Base-by-base conservation (phyloP, 441 rosid genomes). In the Corymbia citriodora region DNA sequence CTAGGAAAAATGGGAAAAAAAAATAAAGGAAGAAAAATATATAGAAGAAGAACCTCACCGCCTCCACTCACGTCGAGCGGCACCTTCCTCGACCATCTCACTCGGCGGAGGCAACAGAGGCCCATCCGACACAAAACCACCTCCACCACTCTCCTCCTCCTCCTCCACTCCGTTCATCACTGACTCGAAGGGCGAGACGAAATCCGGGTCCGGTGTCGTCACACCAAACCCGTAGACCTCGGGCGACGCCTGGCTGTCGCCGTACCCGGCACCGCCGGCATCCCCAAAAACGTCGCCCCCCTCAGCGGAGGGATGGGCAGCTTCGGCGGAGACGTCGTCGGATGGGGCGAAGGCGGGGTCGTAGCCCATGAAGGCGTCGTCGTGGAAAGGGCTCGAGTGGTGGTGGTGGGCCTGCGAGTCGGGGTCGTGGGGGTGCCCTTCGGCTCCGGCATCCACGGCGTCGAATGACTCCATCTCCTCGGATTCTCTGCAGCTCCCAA, bases 61-160 rank as follows among this genome's bases (percentile, higher is more conserved):
- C 92, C 98, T 96, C 99, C 99, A 97, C 91, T 97, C 99, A 17
- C 99, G 97, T 87, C 94, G 94, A 40, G 93, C 95, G 63, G 92
- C 90, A 25, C 97, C 95, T 92, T 97, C 99, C 94, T 97, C 99
- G 59, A 88, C 93, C 99, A 97, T 97, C 92, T 95, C 93, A 63
- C 48, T 92, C 17, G 97, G 97, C 48, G 95, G 96, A 36, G 99
- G 99, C 82, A 97, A 92, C 59, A 94, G 12, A 0, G 99, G 97
- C 1, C 96, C 99, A 81, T 94, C 96, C 61, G 93, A 93, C 55
- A 89, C 86, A 68, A 96, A 95, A 89, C 93, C 53, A 79, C 91
- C 91, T 33, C 72, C 91, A 1, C 55, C 61, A 2, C 45, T 93
- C 50, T 70, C 92, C 87, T 90, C 95, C 88, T 45, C 52, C 29